A percentile compares a stretch with the other conserved stretches of the same genome.
phyloP scores from a whole-genome alignment of 768 basidiomycete genomes.

The Clavulina sp. region DNA sequence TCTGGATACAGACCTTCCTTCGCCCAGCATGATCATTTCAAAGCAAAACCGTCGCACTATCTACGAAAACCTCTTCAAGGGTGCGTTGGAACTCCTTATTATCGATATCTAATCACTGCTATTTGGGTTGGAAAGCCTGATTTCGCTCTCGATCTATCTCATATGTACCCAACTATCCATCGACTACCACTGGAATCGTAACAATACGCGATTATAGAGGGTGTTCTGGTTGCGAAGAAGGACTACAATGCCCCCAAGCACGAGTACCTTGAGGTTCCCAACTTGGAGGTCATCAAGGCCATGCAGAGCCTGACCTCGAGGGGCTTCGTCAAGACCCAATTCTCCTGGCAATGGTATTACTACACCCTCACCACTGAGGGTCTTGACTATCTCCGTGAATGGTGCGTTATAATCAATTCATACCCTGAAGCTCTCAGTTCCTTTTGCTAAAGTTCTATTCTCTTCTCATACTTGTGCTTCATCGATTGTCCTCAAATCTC shows the following conservation, averaged over 20 bases:
- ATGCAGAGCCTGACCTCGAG: conserved; percentile 48
- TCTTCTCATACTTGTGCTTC: too few relatives aligned
- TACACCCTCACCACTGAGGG: conserved; percentile 95
- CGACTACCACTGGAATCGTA: not conserved
- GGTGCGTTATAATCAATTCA: conserved; percentile 28
- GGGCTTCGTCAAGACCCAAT: conserved; percentile 95
- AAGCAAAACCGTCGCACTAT: conserved; percentile 90
- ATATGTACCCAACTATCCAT: not conserved
- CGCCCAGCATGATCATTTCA: conserved; percentile 89
- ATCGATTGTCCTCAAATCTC: not conserved
- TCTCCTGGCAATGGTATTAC: conserved; percentile 99
- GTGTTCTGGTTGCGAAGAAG: conserved; percentile 97
- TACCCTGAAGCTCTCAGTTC: too few relatives aligned
- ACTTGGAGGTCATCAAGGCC: conserved; percentile 56
- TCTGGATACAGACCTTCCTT: too few relatives aligned
- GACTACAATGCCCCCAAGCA: conserved; percentile 97
- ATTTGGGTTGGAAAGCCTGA: not conserved
- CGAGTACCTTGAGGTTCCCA: conserved; percentile 59
- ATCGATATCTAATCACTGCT: not conserved
- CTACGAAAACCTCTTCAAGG: conserved; percentile 99
- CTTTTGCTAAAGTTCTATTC: too few relatives aligned
- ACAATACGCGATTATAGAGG: conserved; percentile 55
- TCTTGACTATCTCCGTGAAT: conserved; percentile 91
- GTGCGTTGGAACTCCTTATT: conserved; percentile 28
- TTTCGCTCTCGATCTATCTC: not conserved